Base-by-base conservation (phyloP, 1,139 yeast genomes). In the Blastobotrys serpentis region DNA sequence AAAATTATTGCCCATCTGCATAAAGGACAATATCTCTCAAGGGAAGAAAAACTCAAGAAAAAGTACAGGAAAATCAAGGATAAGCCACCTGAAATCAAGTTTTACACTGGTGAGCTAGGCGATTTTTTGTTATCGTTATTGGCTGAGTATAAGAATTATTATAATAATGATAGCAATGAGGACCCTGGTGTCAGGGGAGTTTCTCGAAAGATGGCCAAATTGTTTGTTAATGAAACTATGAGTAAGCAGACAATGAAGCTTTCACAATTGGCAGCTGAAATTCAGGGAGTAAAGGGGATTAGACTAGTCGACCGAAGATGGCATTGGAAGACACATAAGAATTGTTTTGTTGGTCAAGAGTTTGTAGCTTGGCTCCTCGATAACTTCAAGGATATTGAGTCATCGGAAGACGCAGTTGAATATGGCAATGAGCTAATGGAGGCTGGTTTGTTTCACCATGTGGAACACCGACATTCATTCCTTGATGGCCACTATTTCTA, bases 401-500 rank as follows among this genome's bases (percentile, higher is more conserved):
- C 85, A 0, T 71, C 94, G 52, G 97, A 88, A 25, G 92, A 84
- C 16, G 98, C 98, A 0, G 79, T 82, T 0, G 76, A 71, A 10
- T 92, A 74, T 64, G 98, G 97, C 0, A 92, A 88, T 57, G 64
- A 69, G 11, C 68, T 90, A 44, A 84, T 87, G 94, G 77, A 79
- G 11, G 73, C 72, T 45, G 87, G 86, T 0, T 63, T 92, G 21
- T 82, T 92, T 64, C 75, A 70, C 25, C 98, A 92, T 62, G 97
- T 88, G 23, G 89, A 86, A 53, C 74, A 79, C 42, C 76, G 92
- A 39, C 98, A 92, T 62, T 81, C 85, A 1, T 86, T 92, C 54
- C 69, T 89, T 47, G 96, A 90, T 68, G 98, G 98, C 0, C 90
- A 92, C 62, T 92, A 89, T 63, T 90, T 90, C 63, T 92, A 92